Conservation (phyloP, 2,329 filamentous ascomycete genomes). For the Knoxdaviesia capensis region DNA sequence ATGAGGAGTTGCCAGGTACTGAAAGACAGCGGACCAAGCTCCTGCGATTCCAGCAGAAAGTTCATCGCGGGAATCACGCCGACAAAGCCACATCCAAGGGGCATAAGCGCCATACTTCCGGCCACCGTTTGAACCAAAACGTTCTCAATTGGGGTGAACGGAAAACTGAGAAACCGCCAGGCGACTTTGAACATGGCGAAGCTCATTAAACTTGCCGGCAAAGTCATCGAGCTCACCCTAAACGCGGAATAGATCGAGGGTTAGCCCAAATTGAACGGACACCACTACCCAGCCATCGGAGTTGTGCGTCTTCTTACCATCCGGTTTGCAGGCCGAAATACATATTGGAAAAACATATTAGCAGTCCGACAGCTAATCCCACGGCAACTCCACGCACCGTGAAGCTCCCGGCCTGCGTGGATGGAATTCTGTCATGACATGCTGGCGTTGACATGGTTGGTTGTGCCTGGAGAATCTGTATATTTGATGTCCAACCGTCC, state of each 20-base stretch:
- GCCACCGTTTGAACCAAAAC: constrained; percentile 93
- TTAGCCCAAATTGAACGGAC: background rate
- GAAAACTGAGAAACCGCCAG: constrained; percentile 49
- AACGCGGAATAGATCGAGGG: background rate
- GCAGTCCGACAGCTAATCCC: constrained; percentile 64
- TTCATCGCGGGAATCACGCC: constrained; percentile 89
- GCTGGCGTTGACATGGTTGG: too few relatives aligned
- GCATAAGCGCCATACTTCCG: constrained; percentile 91
- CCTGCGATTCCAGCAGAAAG: constrained; percentile 57
- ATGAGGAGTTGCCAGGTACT: constrained; percentile 60
- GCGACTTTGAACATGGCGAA: constrained; percentile 83
- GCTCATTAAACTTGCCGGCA: constrained; percentile 86
- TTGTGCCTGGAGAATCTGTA: too few relatives aligned
- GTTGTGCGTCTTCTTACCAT: constrained; percentile 13
- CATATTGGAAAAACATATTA: constrained; percentile 94
- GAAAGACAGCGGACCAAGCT: constrained; percentile 57
- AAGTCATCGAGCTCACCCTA: constrained; percentile 63
- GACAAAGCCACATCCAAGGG: constrained; percentile 84
- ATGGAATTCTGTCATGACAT: too few relatives aligned
- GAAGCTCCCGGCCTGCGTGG: constrained; percentile 43
- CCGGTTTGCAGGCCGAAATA: constrained; percentile 92
- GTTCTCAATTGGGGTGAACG: constrained; percentile 90
- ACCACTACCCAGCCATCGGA: background rate
- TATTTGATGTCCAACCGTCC: too few relatives aligned
- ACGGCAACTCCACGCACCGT: constrained; percentile 63